Base-by-base conservation (phyloP, 1,139 yeast genomes). In the Debaryomyces sp. region DNA sequence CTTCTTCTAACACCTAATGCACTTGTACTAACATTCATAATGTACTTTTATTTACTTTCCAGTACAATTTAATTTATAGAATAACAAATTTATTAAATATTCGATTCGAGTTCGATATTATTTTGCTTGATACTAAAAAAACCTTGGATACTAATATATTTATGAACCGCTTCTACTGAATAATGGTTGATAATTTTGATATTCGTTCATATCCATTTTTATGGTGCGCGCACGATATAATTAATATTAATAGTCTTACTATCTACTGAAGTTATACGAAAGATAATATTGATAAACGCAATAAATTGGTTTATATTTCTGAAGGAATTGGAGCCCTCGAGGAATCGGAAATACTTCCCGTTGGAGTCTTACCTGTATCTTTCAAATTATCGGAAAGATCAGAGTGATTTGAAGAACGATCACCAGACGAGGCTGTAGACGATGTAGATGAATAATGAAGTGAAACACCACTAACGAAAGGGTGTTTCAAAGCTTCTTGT, bases 401-500 rank as follows among this genome's bases (percentile, higher is more conserved):
- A n/a, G 30, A 13, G 2, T 38, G 33, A 27, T 30, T 26, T 12
- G 43, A 22, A 13, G 36, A 30, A 10, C 42, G 41, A 9, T 38
- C 35, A 23, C 32, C 21, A 13, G 47, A 44, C 8, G 45, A 37
- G 17, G 29, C n/a, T 18, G 36, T 29, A 27, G 44, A 38, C 13
- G 34, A 23, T 33, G 44, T 8, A n/a, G 42, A 41, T 4, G 23
- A 6, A 8, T 18, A 4, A 13, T 33, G 21, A 5, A 36, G n/a
- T 2, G 24, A 17, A 10, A 37, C 54, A 50, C 70, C 75, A 44
- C 57, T 86, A 18, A 94, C 82, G 66, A 95, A 94, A 0, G 98
- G 98, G 69, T 95, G 99, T 67, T 84, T 76, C 22, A 87, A 76
- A 0, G 98, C 99, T 65, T 94, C 97, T 58, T 90, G 97, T 9